phyloP scores from a whole-genome alignment of 371 early-diverging fungal genomes.

The Mucor saturninus region DNA sequence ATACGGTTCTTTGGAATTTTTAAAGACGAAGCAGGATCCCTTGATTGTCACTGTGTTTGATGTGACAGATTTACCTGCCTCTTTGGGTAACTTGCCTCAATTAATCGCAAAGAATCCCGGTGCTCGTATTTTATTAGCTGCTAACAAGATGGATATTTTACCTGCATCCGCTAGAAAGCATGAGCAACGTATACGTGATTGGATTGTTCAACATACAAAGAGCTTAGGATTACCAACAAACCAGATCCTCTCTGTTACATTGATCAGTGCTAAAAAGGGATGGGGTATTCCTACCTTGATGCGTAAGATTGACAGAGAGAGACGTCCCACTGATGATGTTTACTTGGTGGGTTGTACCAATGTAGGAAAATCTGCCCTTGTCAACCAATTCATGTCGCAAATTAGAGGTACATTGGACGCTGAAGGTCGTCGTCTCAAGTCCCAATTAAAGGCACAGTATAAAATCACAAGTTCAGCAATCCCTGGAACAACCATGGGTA shows the following conservation, averaged over 20 bases:
- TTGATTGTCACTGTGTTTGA: conserved; percentile 67
- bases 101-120: conserved; percentile 46
- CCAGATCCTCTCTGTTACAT: conserved; percentile 50
- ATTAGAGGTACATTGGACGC: conserved; percentile 26
- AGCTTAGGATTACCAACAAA: conserved; percentile 41
- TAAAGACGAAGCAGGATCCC: conserved; percentile 58
- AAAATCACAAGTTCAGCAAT: conserved; percentile 63
- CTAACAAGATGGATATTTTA: conserved; percentile 72
- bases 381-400: conserved; percentile 62
- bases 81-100: conserved; percentile 52
- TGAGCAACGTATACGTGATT: conserved; percentile 59
- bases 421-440: conserved; percentile 28
- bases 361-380: conserved; percentile 74
- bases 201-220: conserved; percentile 56
- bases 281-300: conserved; percentile 60
- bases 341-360: conserved; percentile 76
- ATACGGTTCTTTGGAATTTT: conserved; percentile 57
- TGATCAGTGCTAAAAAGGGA: conserved; percentile 70
- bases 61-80: conserved; percentile 68
- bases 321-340: conserved; percentile 63
- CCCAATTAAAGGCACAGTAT: conserved; percentile 48
- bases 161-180: conserved; percentile 55
- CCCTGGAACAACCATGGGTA: conserved; percentile 76
- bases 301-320: conserved; percentile 46
- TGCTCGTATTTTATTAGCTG: conserved; percentile 63